phyloP scores from a whole-genome alignment of 345 rosid genomes.

The Populus tremula region DNA sequence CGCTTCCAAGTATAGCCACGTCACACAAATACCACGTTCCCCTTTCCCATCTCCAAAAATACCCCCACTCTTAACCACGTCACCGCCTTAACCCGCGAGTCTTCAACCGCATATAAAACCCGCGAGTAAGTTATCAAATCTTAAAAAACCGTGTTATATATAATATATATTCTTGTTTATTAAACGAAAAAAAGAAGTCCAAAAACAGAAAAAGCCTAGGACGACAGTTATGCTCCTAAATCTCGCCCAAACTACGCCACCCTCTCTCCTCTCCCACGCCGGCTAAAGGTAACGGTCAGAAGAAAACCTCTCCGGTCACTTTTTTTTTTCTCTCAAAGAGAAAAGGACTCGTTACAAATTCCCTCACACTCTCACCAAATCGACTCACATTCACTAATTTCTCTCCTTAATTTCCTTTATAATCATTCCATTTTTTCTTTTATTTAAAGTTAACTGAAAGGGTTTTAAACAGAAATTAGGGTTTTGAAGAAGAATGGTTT shows the following conservation, averaged over 20 bases:
- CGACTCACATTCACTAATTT: neutral
- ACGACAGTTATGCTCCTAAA: constrained; percentile 54
- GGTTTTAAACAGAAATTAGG: constrained; percentile 15
- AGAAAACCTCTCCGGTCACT: constrained; percentile 15
- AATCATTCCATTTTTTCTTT: neutral
- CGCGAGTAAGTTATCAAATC: constrained; percentile 26
- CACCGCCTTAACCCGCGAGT: constrained; percentile 25
- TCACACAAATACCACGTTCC: neutral
- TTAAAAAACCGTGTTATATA: neutral
- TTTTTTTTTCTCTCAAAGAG: neutral
- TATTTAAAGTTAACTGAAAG: neutral
- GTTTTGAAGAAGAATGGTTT: constrained; percentile 33
- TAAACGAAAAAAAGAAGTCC: neutral
- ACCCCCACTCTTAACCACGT: constrained; percentile 9
- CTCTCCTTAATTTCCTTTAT: neutral
- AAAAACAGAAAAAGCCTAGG: neutral
- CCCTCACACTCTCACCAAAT: neutral
- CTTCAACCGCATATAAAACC: neutral
- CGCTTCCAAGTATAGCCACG: constrained; percentile 21
- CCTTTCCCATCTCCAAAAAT: neutral
- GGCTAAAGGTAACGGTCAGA: constrained; percentile 50
- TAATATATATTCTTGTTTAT: neutral
- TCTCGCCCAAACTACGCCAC: constrained; percentile 38
- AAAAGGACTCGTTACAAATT: neutral
- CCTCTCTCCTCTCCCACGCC: constrained; percentile 20